Conservation (phyloP, 257 asterid species). For the Anisodus tanguticus region DNA sequence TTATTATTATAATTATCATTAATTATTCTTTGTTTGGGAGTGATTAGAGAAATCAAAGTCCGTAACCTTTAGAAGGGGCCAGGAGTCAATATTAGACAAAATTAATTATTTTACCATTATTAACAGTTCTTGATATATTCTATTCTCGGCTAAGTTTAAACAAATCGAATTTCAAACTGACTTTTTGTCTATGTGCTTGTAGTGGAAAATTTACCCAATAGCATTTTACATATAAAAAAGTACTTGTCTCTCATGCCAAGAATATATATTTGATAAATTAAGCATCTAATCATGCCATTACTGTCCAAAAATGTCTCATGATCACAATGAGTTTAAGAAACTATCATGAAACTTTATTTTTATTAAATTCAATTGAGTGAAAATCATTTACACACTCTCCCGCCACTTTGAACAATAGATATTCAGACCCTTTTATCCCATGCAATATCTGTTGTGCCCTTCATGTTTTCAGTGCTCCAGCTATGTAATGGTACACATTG, state of each 20-base stretch:
- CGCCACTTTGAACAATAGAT: too few relatives aligned
- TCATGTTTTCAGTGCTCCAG: too few relatives aligned
- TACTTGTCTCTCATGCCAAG: neutral
- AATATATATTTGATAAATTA: conserved; percentile 27
- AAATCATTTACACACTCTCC: too few relatives aligned
- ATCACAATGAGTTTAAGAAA: conserved; percentile 14
- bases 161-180: conserved; percentile 27
- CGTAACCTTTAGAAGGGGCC: conserved; percentile 34
- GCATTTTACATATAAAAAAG: neutral
- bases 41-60: conserved; percentile 34
- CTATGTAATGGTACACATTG: too few relatives aligned
- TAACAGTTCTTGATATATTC: conserved; percentile 23
- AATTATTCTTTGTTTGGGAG: conserved; percentile 36
- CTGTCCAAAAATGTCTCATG: conserved; percentile 22
- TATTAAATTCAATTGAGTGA: neutral
- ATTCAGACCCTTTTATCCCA: too few relatives aligned
- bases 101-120: neutral
- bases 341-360: conserved; percentile 2
- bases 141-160: conserved; percentile 21
- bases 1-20: conserved; percentile 22
- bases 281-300: conserved; percentile 27
- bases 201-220: conserved; percentile 29
- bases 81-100: conserved; percentile 30
- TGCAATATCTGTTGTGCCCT: too few relatives aligned
- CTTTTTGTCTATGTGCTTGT: conserved; percentile 28